Evolutionary conservation across 164 flowering plant genomes (phyloP), one percentile per base, ranked within the genome.

Genomic region (Umbilicus rupestris): DNA sequence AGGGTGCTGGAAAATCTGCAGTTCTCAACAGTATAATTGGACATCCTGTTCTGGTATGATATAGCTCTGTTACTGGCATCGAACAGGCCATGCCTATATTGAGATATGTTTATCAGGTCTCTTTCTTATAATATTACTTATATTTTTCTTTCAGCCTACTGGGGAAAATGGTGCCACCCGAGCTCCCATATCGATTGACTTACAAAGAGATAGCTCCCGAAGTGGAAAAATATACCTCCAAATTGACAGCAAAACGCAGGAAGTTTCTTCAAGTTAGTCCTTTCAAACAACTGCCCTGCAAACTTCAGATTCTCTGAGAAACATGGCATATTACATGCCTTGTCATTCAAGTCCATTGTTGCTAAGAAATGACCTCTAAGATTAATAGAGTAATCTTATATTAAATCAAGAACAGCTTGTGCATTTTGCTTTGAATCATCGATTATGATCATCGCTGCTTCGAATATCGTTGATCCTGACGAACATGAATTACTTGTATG

Each of bases 121-220:
- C 12, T 22, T 22, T 22, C 6, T 52, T 52, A 52, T 20, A 24
- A 5, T 9, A 52, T 52, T 15, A 52, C 22, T n/a, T n/a, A 19
- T 47, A 47, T 24, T 28, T 31, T 47, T 60, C 20, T 20, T 15
- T 41, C 83, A 95, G 99, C 99, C 99, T 71, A 95, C 99, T 46
- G 99, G 99, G 71, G 97, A 90, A 78, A 89, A 90, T 84, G 99
- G 99, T 68, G 99, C 99, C 42, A 95, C 99, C 57, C 86, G 97
- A 29, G 97, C 96, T 73, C 97, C 99, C 29, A 95, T 95, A 68
- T 69, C 83, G 73, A 78, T 95, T 73, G 97, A 88, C 65, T 73
- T 95, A 46, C 74, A 68, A 28, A 81, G 87, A 71, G 99, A 95
- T 75, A 60, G 74, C 47, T 82, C 96, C 24, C 66, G 89, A 47